Base-by-base conservation (phyloP, 1,284 basidiomycete genomes). In the Gomphus bonarii region DNA sequence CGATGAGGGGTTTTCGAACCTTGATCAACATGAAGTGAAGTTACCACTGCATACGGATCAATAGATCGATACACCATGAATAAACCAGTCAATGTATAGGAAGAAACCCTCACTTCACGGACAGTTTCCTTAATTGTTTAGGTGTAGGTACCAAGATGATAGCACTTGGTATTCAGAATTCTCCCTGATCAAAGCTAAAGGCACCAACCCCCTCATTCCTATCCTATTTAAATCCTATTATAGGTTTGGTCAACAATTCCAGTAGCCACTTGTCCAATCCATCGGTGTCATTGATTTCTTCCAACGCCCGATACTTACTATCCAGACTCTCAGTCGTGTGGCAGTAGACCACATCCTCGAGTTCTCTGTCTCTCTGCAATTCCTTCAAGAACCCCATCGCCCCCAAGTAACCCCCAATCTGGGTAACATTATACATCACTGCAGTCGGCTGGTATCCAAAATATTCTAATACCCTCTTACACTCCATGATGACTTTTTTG, bases 361-460 rank as follows among this genome's bases (percentile, higher is more conserved):
- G 6, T 16, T 40, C 38, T 1, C 12, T n/a, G 38, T 40, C 38
- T 16, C n/a, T 6, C 14, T 16, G 12, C 38, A 40, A 40, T 6
- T 16, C 38, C 12, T 16, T 16, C 38, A 40, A 16, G 38, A 40
- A 40, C 6, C 33, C 48, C 22, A 38, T 36, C 40, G 54, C 54
- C 7, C 18, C 18, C 5, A n/a, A 14, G 3, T 11, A n/a, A 3
- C 48, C 20, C n/a, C 54, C 54, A 40, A 56, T 56, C 48, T 53
- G 54, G n/a, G 49, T 56, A 22, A 56, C 40, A 49, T 6, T 35
- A 20, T 52, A 56, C 54, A 49, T 53, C 11, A 56, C 54, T 35
- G 54, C 54, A n/a, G 20, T 36, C 14, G 43, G 31, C 14, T 56
- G 20, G 18, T 51, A 56, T 18, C 47, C 54, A n/a, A 20, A 18